Conservation (phyloP, 495 filamentous ascomycete genomes). For the Talaromyces proteolyticus region DNA sequence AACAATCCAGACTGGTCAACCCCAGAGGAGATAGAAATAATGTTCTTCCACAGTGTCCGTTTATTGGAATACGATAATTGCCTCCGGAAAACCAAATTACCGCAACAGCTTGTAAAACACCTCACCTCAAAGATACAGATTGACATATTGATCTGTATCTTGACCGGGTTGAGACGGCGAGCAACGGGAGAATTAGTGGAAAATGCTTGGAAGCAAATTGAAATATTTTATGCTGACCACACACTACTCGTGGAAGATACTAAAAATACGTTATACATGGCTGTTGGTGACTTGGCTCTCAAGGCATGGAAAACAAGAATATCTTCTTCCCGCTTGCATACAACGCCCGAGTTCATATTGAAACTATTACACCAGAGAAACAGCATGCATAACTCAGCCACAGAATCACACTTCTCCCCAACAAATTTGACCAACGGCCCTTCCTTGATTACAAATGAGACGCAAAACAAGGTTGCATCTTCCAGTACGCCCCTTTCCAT, state of each 20-base stretch:
- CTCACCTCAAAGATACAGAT: neutral
- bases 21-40: neutral
- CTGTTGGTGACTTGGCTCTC: neutral
- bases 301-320: neutral
- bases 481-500: neutral
- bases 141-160: neutral
- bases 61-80: neutral
- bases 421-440: neutral
- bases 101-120: neutral
- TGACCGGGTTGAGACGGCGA: neutral
- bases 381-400: neutral
- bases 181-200: neutral
- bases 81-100: neutral
- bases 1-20: neutral
- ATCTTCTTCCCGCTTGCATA: neutral
- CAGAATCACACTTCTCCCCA: neutral
- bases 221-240: neutral
- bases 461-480: neutral
- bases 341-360: neutral
- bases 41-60: neutral
- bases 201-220: neutral
- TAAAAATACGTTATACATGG: neutral
- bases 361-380: neutral
- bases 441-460: neutral
- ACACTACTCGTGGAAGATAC: neutral